Evolutionary conservation across 1,284 basidiomycete genomes (phyloP).

Genomic region (Ustilago cynodontis): DNA sequence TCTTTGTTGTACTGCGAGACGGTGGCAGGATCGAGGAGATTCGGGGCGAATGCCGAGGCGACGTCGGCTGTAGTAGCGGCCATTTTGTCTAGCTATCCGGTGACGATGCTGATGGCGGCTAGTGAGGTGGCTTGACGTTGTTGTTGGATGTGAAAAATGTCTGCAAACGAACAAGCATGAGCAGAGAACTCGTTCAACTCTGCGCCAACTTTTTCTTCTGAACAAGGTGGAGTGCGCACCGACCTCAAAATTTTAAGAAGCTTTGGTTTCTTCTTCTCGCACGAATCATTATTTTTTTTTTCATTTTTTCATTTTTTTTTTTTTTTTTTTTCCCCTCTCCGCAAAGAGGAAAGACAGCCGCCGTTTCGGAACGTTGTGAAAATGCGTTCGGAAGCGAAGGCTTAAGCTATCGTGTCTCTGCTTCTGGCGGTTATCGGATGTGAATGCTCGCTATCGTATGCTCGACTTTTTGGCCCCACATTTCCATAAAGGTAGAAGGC

Average conservation of each 20-base stretch:
- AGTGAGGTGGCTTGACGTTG: neutral
- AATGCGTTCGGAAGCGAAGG: constrained; percentile 38
- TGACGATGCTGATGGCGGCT: neutral
- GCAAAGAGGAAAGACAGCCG: neutral
- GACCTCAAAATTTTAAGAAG: constrained; percentile 20
- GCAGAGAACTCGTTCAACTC: too few relatives aligned
- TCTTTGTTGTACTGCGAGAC: constrained; percentile 39
- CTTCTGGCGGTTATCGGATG: constrained; percentile 32
- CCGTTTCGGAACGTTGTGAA: constrained; percentile 22
- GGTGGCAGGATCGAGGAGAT: constrained; percentile 42
- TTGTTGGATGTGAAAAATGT: neutral
- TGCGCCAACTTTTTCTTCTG: constrained; percentile 5
- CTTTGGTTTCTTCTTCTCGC: constrained; percentile 15
- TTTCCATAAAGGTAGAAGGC: too few relatives aligned
- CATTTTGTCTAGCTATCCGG: constrained; percentile 14
- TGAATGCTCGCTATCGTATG: constrained; percentile 28
- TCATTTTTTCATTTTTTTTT: neutral
- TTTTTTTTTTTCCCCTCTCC: neutral
- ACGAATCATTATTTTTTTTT: neutral
- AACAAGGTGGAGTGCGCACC: constrained; percentile 24
- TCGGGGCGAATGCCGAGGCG: constrained; percentile 47
- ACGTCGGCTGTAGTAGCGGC: constrained; percentile 27
- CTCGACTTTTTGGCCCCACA: constrained; percentile 27
- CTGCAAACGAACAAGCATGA: constrained; percentile 1
- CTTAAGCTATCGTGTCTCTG: neutral